These are phyloP conservation scores for Asclepias syriaca DNA, from an alignment of 257 asterid genomes.

Conservation along the genomic window DNA sequence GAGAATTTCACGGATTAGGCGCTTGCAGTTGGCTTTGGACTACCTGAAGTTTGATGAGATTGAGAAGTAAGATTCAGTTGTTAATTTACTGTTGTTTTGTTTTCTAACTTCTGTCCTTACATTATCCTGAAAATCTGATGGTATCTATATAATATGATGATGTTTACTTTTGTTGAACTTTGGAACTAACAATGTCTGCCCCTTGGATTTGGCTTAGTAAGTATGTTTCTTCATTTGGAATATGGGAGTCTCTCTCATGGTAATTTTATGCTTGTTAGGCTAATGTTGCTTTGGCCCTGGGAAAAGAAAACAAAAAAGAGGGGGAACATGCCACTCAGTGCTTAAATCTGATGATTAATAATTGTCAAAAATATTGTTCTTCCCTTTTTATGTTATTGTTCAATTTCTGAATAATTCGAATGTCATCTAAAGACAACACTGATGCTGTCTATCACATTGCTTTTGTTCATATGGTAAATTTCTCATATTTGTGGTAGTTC, in stretches of 20 bases:
- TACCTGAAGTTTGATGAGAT: slow-evolving; percentile 81
- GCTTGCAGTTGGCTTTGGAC: slow-evolving; percentile 79
- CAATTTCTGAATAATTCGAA: background rate
- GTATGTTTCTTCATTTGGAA: background rate
- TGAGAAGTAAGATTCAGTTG: slow-evolving; percentile 54
- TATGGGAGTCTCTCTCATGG: background rate
- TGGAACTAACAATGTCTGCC: background rate
- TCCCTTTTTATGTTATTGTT: background rate
- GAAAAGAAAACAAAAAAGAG: background rate
- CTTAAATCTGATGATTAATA: background rate
- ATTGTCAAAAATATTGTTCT: background rate
- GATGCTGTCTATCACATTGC: background rate
- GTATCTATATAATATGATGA: background rate
- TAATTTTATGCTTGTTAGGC: background rate
- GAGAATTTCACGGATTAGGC: slow-evolving; percentile 67
- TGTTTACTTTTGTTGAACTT: background rate
- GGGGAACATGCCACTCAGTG: background rate
- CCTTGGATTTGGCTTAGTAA: background rate
- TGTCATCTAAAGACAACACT: background rate
- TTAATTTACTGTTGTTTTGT: slow-evolving; percentile 11
- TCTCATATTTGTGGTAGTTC: background rate
- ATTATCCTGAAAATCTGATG: slow-evolving; percentile 6
- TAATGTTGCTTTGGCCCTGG: background rate
- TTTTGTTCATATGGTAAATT: background rate
- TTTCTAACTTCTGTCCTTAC: background rate